phyloP scores from a whole-genome alignment of 129 eudicot genomes.

The Glebionis coronaria region DNA sequence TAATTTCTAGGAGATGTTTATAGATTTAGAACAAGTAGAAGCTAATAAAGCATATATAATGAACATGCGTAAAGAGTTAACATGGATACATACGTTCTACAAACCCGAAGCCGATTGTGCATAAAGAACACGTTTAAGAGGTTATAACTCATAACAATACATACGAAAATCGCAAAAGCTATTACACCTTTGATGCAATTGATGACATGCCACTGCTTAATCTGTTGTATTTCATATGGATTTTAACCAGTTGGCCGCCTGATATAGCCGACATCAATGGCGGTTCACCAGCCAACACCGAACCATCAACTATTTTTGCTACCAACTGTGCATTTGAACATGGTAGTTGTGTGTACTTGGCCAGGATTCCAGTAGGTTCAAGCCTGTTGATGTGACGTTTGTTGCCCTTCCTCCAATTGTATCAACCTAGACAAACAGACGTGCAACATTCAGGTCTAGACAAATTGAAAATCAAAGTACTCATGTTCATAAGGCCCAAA shows the following conservation, averaged over 20 bases:
- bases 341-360: slow-evolving; percentile 48
- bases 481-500: no score
- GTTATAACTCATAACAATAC: slow-evolving; percentile 15
- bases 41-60: no score
- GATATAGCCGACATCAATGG: slow-evolving; percentile 77
- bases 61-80: no score
- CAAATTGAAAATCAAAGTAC: neutral
- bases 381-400: slow-evolving; percentile 73
- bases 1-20: no score
- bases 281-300: slow-evolving; percentile 72
- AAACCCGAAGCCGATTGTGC: no score
- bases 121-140: no score
- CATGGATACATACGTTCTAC: no score
- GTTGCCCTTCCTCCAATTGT: slow-evolving; percentile 72
- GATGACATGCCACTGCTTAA: slow-evolving; percentile 49
- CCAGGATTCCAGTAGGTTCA: slow-evolving; percentile 70
- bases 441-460: neutral
- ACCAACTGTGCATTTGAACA: slow-evolving; percentile 56
- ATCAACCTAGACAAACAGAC: slow-evolving; percentile 45
- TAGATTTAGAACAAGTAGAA: no score
- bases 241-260: slow-evolving; percentile 66
- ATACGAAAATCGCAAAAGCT: neutral
- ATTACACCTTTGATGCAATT: no score
- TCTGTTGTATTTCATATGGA: slow-evolving; percentile 83
- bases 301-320: slow-evolving; percentile 64